These are phyloP conservation scores for Macrophomina tecta DNA, from an alignment of 2,329 filamentous ascomycete species.

Conservation along the genomic window DNA sequence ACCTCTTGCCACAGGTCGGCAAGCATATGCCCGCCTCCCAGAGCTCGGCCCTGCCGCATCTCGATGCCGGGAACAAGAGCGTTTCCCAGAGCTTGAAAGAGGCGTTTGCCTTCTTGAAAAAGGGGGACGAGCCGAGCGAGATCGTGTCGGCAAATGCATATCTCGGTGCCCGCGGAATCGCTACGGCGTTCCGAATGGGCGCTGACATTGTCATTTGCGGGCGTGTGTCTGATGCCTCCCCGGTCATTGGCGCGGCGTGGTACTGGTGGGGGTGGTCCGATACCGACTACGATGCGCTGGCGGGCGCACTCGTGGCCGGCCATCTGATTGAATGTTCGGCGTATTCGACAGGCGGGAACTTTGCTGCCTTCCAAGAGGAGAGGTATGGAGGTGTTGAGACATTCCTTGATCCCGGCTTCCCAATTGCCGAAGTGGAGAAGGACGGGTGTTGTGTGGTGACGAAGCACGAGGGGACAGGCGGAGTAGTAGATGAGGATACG, in stretches of 20 bases:
- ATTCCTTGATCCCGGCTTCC: conserved; percentile 54
- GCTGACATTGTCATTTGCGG: conserved; percentile 45
- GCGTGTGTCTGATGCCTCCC: conserved; percentile 42
- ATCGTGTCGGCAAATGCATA: conserved; percentile 51
- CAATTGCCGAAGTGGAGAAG: conserved; percentile 56
- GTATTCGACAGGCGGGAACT: conserved; percentile 63
- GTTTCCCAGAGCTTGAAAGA: conserved; percentile 42
- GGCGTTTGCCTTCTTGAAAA: conserved; percentile 47
- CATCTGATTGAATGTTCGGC: conserved; percentile 62
- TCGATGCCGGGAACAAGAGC: conserved; percentile 49
- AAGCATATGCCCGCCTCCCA: conserved; percentile 36
- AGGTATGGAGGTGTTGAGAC: conserved; percentile 46
- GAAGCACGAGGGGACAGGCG: conserved; percentile 48
- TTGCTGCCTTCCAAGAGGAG: conserved; percentile 55
- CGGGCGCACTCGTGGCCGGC: conserved; percentile 58
- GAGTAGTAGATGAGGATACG: conserved; percentile 43
- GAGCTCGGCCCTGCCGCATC: conserved; percentile 47
- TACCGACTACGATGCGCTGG: conserved; percentile 56
- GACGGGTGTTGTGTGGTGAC: conserved; percentile 57
- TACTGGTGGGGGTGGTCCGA: conserved; percentile 63
- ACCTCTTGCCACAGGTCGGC: conserved; percentile 45
- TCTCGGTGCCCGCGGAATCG: conserved; percentile 53
- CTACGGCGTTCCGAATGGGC: conserved; percentile 39
- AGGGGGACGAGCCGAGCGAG: conserved; percentile 43
- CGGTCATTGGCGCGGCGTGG: conserved; percentile 61